Evolutionary conservation across 257 asterid species (phyloP), one percentile per base, ranked within the genome.

Genomic region (Echium plantagineum): DNA sequence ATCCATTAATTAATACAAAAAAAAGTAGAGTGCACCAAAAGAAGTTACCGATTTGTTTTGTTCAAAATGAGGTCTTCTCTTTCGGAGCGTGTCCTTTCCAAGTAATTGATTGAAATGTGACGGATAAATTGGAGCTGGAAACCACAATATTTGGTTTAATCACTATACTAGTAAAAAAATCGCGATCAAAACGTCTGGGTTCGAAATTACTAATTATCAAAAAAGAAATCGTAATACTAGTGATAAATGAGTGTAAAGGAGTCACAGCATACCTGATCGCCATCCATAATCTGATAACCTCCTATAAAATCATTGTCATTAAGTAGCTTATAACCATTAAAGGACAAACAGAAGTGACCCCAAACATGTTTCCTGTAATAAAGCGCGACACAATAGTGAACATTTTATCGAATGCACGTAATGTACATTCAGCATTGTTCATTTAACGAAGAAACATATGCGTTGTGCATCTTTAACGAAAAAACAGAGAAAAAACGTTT

Each of bases 281-380:
- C 95, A 66, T 85, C 95, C 80, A 75, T 74, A 66, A 88, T 81
- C 74, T 84, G 82, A 57, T 83, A 55, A 72, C 61, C 65, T 69
- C 80, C 79, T 26, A 89, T 66, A 70, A 63, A 72, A 68, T 86
- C 86, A 19, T 61, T 54, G 68, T 89, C 89, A 58, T 15, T 69
- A 48, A 85, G 70, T 71, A 89, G 71, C 66, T 77, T 83, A 74
- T 66, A 80, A 42, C 90, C 82, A 56, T 81, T 76, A 31, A 81
- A 84, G 75, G 81, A 76, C 61, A 89, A 81, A 66, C 96, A 89
- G 78, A 89, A 85, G 63, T 85, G 94, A 5, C 85, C 94, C 95
- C 96, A 89, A 35, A 89, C 86, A 76, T 82, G 87, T 42, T 80
- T 76, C 96, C 96, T 87, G 77, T 60, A 69, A 59, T 24, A 55